Evolutionary conservation across 1,284 basidiomycete species (phyloP).

Genomic region (Hypsizygus ulmarius): DNA sequence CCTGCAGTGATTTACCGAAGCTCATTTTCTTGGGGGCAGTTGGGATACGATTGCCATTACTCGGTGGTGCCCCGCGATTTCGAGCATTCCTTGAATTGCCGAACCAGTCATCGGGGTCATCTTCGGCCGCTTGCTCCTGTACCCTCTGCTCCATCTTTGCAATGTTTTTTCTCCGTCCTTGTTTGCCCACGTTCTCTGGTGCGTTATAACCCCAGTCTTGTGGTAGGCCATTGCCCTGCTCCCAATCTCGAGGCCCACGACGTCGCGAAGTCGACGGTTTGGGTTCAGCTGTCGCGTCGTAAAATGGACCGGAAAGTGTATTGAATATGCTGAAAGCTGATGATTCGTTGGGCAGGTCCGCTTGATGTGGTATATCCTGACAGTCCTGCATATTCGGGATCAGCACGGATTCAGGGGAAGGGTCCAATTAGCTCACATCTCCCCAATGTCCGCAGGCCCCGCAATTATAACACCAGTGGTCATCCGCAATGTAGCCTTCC

Average conservation of each 20-base stretch:
- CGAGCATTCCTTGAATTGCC: conserved; percentile 25
- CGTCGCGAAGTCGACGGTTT: conserved; percentile 21
- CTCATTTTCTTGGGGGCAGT: conserved; percentile 33
- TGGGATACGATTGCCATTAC: conserved; percentile 11
- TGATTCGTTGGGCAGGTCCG: conserved; percentile 51
- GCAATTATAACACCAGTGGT: conserved; percentile 90
- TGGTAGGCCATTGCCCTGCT: conserved; percentile 30
- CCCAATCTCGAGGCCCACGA: conserved; percentile 40
- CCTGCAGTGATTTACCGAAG: conserved; percentile 35
- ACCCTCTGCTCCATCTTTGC: conserved; percentile 52
- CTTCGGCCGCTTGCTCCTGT: conserved; percentile 42
- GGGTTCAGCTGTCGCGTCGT: conserved; percentile 35
- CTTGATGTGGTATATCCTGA: conserved; percentile 45
- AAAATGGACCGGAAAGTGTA: conserved; percentile 73
- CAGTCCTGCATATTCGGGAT: conserved; percentile 60
- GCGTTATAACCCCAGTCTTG: conserved; percentile 34
- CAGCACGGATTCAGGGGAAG: neutral
- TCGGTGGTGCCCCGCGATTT: conserved; percentile 4
- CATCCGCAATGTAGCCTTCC: conserved; percentile 69
- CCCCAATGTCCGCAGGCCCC: conserved; percentile 79
- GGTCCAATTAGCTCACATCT: conserved; percentile 54
- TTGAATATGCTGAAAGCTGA: conserved; percentile 79
- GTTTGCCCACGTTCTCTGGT: conserved; percentile 62
- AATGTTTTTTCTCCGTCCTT: conserved; percentile 57
- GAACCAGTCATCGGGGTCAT: conserved; percentile 67